Percentiles rank a stretch among this genome's conserved stretches.
These are phyloP conservation scores for Wickerhamia fluorescens DNA, from an alignment of 805 yeast species.

Conservation along the genomic window DNA sequence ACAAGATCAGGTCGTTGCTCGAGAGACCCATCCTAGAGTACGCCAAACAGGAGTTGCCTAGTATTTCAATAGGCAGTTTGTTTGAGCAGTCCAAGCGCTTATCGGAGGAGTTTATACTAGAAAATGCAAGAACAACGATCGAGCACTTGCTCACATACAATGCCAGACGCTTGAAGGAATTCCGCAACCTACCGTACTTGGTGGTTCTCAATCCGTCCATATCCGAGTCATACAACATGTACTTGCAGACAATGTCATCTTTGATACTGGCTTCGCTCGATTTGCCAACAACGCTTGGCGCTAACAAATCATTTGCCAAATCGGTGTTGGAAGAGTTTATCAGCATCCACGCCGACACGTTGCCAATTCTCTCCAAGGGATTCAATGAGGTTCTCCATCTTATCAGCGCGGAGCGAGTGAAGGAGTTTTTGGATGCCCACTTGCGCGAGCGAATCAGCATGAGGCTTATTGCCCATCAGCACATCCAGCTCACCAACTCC, in stretches of 20 bases:
- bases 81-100: constrained; percentile 36
- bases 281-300: constrained; percentile 40
- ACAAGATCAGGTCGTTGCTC: constrained; percentile 49
- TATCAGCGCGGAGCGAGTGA: constrained; percentile 42
- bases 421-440: constrained; percentile 65
- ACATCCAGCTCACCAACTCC: constrained; percentile 50
- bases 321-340: constrained; percentile 50
- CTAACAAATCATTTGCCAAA: constrained; percentile 46
- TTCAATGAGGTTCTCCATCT: constrained; percentile 56
- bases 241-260: constrained; percentile 56
- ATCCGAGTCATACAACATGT: constrained; percentile 66
- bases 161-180: constrained; percentile 63
- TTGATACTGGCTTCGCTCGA: constrained; percentile 27
- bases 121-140: constrained; percentile 49
- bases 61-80: constrained; percentile 45
- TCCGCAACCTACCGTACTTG: constrained; percentile 74
- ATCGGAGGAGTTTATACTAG: constrained; percentile 26
- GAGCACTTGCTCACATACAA: constrained; percentile 52
- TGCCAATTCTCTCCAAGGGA: constrained; percentile 77
- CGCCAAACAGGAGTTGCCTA: constrained; percentile 46
- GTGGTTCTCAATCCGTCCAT: constrained; percentile 83
- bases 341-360: constrained; percentile 75
- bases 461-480: constrained; percentile 83
- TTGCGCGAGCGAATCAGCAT: constrained; percentile 79
- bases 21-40: constrained; percentile 54